Percentiles rank a stretch among this genome's conserved stretches.
Conservation (phyloP, 345 rosid species). For the Eucalyptus decipiens region DNA sequence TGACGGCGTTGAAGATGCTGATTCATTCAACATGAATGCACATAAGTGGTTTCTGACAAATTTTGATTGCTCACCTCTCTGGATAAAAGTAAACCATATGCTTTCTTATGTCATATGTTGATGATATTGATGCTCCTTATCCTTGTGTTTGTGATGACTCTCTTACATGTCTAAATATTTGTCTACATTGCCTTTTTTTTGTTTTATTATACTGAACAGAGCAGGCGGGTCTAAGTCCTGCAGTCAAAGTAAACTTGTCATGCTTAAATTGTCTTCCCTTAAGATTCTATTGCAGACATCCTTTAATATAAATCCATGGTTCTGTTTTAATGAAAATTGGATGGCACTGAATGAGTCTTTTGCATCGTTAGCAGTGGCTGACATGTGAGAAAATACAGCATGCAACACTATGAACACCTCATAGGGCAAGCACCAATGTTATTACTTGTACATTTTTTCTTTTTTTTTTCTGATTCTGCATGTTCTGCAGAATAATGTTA, state of each 20-base stretch:
- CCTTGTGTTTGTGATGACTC: not conserved
- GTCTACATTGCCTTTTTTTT: not conserved
- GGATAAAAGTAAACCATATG: constrained; percentile 61
- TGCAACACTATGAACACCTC: not conserved
- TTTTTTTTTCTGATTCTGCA: not conserved
- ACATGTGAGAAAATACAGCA: not conserved
- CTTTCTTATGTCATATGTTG: not conserved
- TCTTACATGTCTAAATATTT: not conserved
- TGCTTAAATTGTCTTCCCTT: not conserved
- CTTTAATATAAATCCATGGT: not conserved
- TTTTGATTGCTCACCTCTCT: constrained; percentile 78
- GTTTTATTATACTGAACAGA: not conserved
- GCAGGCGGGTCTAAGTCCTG: not conserved
- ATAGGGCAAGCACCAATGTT: not conserved
- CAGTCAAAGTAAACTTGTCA: not conserved
- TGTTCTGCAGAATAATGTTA: not conserved
- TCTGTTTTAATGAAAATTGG: not conserved
- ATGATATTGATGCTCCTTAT: not conserved
- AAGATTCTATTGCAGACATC: not conserved
- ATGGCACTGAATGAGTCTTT: not conserved
- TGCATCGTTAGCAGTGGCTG: not conserved
- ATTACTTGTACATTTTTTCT: not conserved
- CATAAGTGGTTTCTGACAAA: constrained; percentile 91
- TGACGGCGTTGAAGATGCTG: constrained; percentile 80
- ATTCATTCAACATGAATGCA: constrained; percentile 91